Base-by-base conservation (phyloP, 2,329 filamentous ascomycete species). In the Paracorniculantispora psalliotae region DNA sequence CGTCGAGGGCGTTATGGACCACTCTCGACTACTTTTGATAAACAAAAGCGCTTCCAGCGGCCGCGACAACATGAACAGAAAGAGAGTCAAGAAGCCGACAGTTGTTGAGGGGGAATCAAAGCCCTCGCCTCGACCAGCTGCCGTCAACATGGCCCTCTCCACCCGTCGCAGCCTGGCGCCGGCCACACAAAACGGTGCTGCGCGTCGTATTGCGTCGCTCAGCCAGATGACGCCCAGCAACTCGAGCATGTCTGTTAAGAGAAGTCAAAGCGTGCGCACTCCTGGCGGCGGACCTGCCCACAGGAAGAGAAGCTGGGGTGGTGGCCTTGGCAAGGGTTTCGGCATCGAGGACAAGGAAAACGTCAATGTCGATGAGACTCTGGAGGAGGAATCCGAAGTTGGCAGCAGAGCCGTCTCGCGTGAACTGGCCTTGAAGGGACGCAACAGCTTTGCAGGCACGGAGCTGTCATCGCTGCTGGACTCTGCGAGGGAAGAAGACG, bases 1-100 rank as follows among this genome's bases (percentile, higher is more conserved):
- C 65, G 78, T 99, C 33, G 93, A 97, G 64, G 92, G 93, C 26
- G 91, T 97, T 63, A 96, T 99, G 76, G 92, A 97, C 67, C 93
- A 97, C 71, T 97, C 93, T 21, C 89, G 93, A 7, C 87, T 93
- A 26, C 81, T 97, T n/a, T 83, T 97, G 60, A 89, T 94, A 78
- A 79, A 85, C 64, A 88, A 90, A 75, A 76, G 82, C 3, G 76
- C 72, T 64, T 79, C 78, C 66, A 74, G 74, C 12, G 74, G 78
- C 12, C 73, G 73, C 6, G 82, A 85, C 56, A 74, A 77, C 61
- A 85, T 85, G 82, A 84, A 75, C 69, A 80, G 82, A 53, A 85
- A 85, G 72, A 77, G 83, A 8, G 72, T 79, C 60, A 75, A 78
- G 66, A 79, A 78, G 61, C 70, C 73, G 8, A 63, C 61, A n/a